A percentile compares a stretch with the other conserved stretches of the same genome.
Conservation (phyloP, 1,284 basidiomycete species). For the Tetrapyrgos nigripes region DNA sequence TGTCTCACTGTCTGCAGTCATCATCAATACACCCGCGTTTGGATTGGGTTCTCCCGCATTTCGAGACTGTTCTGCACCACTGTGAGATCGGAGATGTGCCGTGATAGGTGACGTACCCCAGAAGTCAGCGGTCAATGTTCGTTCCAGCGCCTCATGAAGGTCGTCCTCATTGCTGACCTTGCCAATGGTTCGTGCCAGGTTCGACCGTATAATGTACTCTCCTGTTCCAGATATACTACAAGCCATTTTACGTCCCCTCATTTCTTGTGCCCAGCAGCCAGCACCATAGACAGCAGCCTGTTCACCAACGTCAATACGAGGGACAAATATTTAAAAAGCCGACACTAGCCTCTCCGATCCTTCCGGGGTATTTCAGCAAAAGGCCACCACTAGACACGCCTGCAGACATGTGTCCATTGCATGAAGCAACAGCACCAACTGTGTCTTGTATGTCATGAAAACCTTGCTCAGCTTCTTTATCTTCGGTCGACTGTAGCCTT, state of each 20-base stretch:
- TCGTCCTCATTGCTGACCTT: conserved; percentile 40
- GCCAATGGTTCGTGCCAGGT: conserved; percentile 51
- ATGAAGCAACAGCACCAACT: conserved; percentile 69
- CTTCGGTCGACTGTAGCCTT: conserved; percentile 38
- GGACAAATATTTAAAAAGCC: conserved; percentile 1
- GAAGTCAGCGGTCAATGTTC: conserved; percentile 44
- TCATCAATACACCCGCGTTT: conserved; percentile 51
- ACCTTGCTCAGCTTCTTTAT: conserved; percentile 10
- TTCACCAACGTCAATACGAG: background rate
- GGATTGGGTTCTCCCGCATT: conserved; percentile 35
- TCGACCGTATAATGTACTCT: conserved; percentile 54
- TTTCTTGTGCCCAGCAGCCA: conserved; percentile 70
- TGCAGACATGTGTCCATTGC: conserved; percentile 55
- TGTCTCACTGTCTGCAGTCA: conserved; percentile 26
- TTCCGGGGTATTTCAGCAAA: conserved; percentile 71
- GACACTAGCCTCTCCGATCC: conserved; percentile 73
- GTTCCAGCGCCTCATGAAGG: conserved; percentile 47
- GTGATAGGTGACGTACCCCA: conserved; percentile 35
- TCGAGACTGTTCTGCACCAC: conserved; percentile 31
- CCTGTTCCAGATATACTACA: conserved; percentile 78
- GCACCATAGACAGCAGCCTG: conserved; percentile 69
- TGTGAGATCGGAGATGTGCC: conserved; percentile 5
- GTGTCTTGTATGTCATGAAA: conserved; percentile 66
- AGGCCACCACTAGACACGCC: conserved; percentile 84
- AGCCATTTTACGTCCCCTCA: conserved; percentile 45